Evolutionary conservation across 371 early-diverging fungal species (phyloP).

Genomic region (Cokeromyces recurvatus): DNA sequence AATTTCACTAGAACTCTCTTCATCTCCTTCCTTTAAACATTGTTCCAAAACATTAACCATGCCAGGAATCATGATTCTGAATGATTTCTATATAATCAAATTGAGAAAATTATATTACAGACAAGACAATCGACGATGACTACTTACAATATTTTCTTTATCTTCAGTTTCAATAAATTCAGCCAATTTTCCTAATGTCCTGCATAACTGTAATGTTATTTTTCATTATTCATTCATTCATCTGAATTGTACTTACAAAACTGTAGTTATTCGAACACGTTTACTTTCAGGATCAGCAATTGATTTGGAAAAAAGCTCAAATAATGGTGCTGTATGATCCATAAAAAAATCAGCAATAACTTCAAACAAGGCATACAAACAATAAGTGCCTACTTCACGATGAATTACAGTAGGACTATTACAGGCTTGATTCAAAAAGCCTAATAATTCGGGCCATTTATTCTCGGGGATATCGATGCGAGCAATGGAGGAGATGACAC

Average conservation of each 20-base stretch:
- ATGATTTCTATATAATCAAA: constrained; percentile 49
- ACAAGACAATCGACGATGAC: no score
- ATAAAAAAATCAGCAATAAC: constrained; percentile 70
- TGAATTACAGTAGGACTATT: constrained; percentile 63
- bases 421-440: constrained; percentile 75
- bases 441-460: constrained; percentile 75
- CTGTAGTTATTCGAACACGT: constrained; percentile 71
- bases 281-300: constrained; percentile 82
- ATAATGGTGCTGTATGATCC: constrained; percentile 60
- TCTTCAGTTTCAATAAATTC: constrained; percentile 75
- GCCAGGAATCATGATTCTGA: constrained; percentile 69
- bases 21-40: constrained; percentile 66
- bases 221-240: no score
- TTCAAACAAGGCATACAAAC: constrained; percentile 81
- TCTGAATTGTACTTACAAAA: constrained; percentile 45
- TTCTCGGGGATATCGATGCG: constrained; percentile 73
- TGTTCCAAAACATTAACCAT: constrained; percentile 84
- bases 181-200: constrained; percentile 66
- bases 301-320: constrained; percentile 67
- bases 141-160: constrained; percentile 57
- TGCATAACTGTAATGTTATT: no score
- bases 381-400: constrained; percentile 84
- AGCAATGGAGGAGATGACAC: constrained; percentile 85
- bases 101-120: no score
- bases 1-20: constrained; percentile 65